phyloP scores from a whole-genome alignment of 495 filamentous ascomycete genomes.

The Aspergillus sclerotiicarbonarius region DNA sequence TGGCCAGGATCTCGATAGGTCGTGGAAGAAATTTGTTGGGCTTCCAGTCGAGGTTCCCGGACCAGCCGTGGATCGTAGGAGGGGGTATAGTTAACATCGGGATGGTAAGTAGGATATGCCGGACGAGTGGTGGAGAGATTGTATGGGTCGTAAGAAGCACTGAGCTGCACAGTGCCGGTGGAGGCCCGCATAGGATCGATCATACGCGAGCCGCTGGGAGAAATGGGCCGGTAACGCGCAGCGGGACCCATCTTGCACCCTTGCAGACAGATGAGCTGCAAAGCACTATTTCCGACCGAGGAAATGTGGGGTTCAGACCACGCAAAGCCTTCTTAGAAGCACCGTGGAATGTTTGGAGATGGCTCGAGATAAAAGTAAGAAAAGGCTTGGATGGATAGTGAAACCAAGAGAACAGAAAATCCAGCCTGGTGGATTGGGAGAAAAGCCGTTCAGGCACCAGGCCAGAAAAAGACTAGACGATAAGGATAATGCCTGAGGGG shows the following conservation, averaged over 20 bases:
- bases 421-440: not conserved
- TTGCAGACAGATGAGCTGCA: constrained; percentile 9
- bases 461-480: constrained; percentile 11
- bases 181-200: constrained; percentile 46
- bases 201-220: constrained; percentile 36
- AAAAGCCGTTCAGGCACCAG: constrained; percentile 12
- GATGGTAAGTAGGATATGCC: constrained; percentile 34
- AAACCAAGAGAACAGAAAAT: not conserved
- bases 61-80: constrained; percentile 29
- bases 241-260: constrained; percentile 22
- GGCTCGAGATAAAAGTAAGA: not conserved
- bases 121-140: constrained; percentile 27
- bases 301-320: not conserved
- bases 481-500: constrained; percentile 8
- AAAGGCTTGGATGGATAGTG: not conserved
- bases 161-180: constrained; percentile 44
- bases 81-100: constrained; percentile 32
- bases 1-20: constrained; percentile 34
- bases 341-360: not conserved
- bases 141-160: constrained; percentile 37
- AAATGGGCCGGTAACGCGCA: constrained; percentile 30
- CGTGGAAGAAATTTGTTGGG: constrained; percentile 35
- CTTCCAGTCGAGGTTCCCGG: constrained; percentile 33
- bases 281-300: constrained; percentile 7
- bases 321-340: not conserved